phyloP scores from a whole-genome alignment of 805 yeast genomes.

The Candida railenensis region DNA sequence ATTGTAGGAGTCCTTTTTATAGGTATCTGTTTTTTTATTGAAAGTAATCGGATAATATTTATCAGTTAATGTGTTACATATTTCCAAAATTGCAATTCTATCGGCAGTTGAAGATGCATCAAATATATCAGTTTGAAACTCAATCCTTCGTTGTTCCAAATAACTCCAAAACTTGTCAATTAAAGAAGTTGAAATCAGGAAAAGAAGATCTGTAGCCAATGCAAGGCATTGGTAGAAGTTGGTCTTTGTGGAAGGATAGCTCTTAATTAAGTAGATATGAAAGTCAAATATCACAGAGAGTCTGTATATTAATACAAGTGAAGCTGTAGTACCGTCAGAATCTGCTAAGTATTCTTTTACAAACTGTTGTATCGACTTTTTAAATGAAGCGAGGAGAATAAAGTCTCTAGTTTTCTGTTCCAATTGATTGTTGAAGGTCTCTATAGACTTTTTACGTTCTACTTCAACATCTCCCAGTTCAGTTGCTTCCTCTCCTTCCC shows the following conservation, averaged over 20 bases:
- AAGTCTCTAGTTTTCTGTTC: slow-evolving; percentile 19
- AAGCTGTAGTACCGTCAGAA: background rate
- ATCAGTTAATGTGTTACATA: slow-evolving; percentile 39
- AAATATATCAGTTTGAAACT: slow-evolving; percentile 25
- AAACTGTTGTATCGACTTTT: slow-evolving; percentile 12
- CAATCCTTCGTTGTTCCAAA: slow-evolving; percentile 30
- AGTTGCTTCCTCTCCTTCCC: slow-evolving; percentile 8
- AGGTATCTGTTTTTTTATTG: slow-evolving; percentile 25
- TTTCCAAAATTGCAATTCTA: slow-evolving; percentile 38
- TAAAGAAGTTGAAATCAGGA: slow-evolving; percentile 17
- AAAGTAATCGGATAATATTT: slow-evolving; percentile 15
- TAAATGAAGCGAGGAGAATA: slow-evolving; percentile 21
- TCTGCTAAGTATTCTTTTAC: slow-evolving; percentile 3
- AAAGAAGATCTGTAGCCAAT: slow-evolving; percentile 21
- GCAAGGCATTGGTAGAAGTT: slow-evolving; percentile 25
- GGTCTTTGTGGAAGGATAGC: slow-evolving; percentile 16
- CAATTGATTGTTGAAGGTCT: slow-evolving; percentile 21
- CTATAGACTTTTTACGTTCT: slow-evolving; percentile 6
- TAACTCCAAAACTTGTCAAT: slow-evolving; percentile 35
- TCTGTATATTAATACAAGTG: slow-evolving; percentile 12
- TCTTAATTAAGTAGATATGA: slow-evolving; percentile 15
- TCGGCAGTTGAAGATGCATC: slow-evolving; percentile 27
- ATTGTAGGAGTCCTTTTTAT: slow-evolving; percentile 37
- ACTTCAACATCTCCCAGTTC: slow-evolving; percentile 4
- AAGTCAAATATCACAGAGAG: slow-evolving; percentile 26